Evolutionary conservation across 179 eudicot species (phyloP).

Genomic region (Silene coronaria): DNA sequence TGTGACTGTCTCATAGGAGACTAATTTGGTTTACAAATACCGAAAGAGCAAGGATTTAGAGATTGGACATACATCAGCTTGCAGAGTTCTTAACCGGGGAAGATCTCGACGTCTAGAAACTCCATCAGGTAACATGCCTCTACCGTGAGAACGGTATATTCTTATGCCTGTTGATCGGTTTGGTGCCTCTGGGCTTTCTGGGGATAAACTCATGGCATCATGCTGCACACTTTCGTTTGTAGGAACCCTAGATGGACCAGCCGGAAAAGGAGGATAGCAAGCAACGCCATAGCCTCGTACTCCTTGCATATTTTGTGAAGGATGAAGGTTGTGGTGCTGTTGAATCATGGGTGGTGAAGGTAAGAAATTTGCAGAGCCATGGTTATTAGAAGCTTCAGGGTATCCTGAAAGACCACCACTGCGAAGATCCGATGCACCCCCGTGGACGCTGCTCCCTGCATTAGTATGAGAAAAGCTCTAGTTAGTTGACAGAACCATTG

Average conservation of each 20-base stretch:
- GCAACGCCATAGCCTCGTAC: constrained; percentile 44
- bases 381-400: constrained; percentile 47
- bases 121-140: constrained; percentile 45
- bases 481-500: constrained; percentile 4
- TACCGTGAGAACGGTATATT: constrained; percentile 53
- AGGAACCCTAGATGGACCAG: constrained; percentile 49
- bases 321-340: constrained; percentile 47
- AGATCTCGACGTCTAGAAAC: constrained; percentile 56
- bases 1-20: not conserved
- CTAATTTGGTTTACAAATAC: not conserved
- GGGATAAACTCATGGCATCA: constrained; percentile 35
- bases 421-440: constrained; percentile 47
- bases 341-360: constrained; percentile 49
- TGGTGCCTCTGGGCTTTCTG: constrained; percentile 40
- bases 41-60: not conserved
- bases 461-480: constrained; percentile 4
- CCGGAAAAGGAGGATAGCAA: constrained; percentile 46
- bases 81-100: constrained; percentile 65
- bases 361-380: constrained; percentile 45
- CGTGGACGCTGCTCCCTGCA: constrained; percentile 42
- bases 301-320: constrained; percentile 47
- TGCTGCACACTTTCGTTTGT: constrained; percentile 34
- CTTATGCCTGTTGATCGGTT: constrained; percentile 56
- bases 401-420: constrained; percentile 43
- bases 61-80: constrained; percentile 52